A percentile compares a stretch with the other conserved stretches of the same genome.
Conservation (phyloP, 2,329 filamentous ascomycete species). For the Venturia effusa region DNA sequence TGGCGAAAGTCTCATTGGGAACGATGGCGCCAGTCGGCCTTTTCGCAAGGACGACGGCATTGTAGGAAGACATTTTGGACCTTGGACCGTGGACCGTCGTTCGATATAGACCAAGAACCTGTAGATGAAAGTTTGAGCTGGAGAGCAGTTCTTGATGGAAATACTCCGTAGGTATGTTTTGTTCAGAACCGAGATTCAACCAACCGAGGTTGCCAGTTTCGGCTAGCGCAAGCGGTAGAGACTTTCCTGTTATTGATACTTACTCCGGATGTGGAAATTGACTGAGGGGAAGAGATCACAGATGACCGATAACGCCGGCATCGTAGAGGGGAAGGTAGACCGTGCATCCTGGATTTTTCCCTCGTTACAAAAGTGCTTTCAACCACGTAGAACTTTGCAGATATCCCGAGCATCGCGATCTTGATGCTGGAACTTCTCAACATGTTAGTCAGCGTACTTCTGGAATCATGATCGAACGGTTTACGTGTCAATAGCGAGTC, state of each 20-base stretch:
- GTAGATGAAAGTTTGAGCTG: neutral
- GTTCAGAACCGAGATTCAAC: neutral
- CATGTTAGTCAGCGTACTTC: too few relatives aligned
- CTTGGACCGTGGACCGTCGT: too few relatives aligned
- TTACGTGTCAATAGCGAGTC: too few relatives aligned
- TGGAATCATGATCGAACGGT: too few relatives aligned
- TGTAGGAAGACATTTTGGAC: constrained; percentile 26
- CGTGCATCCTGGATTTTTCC: too few relatives aligned
- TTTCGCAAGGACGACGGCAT: constrained; percentile 48
- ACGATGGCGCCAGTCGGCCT: constrained; percentile 51
- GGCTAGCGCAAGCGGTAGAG: neutral
- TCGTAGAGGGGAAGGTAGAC: too few relatives aligned
- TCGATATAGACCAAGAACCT: neutral
- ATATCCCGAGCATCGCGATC: too few relatives aligned
- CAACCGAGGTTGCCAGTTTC: neutral
- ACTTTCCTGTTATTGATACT: neutral
- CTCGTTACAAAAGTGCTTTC: too few relatives aligned
- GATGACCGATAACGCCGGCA: too few relatives aligned
- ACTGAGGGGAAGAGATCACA: neutral
- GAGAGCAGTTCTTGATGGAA: neutral
- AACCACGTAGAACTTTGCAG: too few relatives aligned
- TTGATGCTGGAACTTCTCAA: too few relatives aligned
- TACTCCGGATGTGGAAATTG: neutral
- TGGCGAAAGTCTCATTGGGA: constrained; percentile 53
- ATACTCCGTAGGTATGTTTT: neutral